These are phyloP conservation scores for Aechmea fasciata DNA, from an alignment of 176 grass and related monocot species.

Conservation along the genomic window DNA sequence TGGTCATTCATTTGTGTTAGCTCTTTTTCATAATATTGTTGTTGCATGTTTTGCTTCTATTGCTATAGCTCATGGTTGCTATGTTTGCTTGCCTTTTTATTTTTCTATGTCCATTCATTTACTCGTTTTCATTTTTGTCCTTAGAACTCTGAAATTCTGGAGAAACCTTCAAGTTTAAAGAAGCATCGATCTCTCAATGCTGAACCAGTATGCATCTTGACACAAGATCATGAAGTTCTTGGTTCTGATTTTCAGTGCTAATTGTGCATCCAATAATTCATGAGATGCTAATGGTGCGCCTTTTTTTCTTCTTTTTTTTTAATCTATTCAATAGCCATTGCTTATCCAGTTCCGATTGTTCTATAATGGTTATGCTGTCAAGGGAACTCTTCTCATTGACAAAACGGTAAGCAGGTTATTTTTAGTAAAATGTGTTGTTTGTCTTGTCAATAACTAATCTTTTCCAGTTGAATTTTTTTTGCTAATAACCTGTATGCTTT, in stretches of 20 bases:
- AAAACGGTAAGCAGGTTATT: constrained; percentile 35
- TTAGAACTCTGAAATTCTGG: constrained; percentile 12
- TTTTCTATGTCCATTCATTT: background rate
- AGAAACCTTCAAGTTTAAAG: background rate
- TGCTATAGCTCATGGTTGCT: too few relatives aligned
- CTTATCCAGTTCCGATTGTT: constrained; percentile 81
- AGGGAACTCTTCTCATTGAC: constrained; percentile 62
- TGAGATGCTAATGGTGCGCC: too few relatives aligned
- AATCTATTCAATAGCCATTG: constrained; percentile 46
- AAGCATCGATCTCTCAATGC: background rate
- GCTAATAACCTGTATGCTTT: background rate
- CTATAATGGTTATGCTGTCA: constrained; percentile 47
- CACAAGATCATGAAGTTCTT: background rate
- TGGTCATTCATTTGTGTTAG: too few relatives aligned
- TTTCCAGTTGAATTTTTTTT: background rate
- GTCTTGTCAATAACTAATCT: background rate
- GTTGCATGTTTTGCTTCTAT: too few relatives aligned
- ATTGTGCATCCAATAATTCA: background rate
- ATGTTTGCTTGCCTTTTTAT: background rate
- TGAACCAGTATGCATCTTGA: constrained; percentile 28
- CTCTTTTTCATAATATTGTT: too few relatives aligned
- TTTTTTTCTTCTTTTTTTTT: background rate
- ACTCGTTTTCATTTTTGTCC: constrained; percentile 11
- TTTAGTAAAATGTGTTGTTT: background rate
- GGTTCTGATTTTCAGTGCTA: constrained; percentile 6